Evolutionary conservation across 2,329 filamentous ascomycete species (phyloP).

Genomic region (Stagonosporopsis rhizophila): DNA sequence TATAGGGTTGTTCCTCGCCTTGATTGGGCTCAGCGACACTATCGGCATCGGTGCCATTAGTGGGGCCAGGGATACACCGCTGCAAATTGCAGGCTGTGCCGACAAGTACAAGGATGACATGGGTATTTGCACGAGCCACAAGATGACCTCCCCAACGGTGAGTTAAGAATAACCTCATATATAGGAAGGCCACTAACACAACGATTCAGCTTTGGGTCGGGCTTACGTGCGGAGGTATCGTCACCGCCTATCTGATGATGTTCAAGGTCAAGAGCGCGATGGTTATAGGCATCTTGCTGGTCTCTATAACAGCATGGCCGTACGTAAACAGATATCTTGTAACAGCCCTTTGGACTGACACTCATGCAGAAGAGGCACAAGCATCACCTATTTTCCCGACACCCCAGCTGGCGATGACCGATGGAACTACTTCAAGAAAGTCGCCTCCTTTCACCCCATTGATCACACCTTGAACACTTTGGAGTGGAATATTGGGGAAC

Average conservation of each 20-base stretch:
- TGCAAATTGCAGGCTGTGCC: conserved; percentile 78
- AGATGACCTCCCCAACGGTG: conserved; percentile 78
- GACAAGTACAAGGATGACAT: conserved; percentile 55
- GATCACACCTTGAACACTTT: conserved; percentile 72
- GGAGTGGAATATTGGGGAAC: conserved; percentile 72
- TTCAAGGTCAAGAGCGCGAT: conserved; percentile 88
- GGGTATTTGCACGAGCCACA: conserved; percentile 70
- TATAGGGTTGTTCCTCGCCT: conserved; percentile 81
- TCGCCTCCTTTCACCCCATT: conserved; percentile 82
- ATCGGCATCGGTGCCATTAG: conserved; percentile 82
- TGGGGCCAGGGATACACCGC: conserved; percentile 68
- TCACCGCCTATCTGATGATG: conserved; percentile 82
- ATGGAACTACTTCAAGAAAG: conserved; percentile 86
- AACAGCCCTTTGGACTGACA: conserved; percentile 24
- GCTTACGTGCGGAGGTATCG: conserved; percentile 81
- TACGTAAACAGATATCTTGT: conserved; percentile 28
- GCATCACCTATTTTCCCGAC: conserved; percentile 81
- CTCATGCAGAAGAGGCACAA: conserved; percentile 62
- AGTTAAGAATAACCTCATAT: conserved; percentile 18
- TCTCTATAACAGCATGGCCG: conserved; percentile 89
- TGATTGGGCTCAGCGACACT: conserved; percentile 77
- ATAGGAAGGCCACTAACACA: conserved; percentile 15
- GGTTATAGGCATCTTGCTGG: conserved; percentile 80
- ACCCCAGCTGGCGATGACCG: conserved; percentile 69
- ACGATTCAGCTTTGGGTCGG: conserved; percentile 76